Evolutionary conservation across 805 yeast genomes (phyloP).

Genomic region (Candida tibetensis): DNA sequence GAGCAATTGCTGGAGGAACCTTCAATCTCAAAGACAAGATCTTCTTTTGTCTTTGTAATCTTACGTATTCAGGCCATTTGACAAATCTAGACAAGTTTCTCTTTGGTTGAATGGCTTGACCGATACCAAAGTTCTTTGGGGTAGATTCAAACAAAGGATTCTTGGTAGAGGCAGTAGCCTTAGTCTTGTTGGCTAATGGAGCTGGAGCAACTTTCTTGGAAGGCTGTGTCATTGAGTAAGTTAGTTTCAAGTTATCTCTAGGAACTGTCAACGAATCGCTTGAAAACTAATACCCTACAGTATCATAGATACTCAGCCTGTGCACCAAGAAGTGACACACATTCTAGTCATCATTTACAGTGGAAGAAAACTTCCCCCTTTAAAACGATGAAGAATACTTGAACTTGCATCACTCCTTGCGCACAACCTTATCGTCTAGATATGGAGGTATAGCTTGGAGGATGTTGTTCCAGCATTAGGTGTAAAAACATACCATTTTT

Average conservation of each 20-base stretch:
- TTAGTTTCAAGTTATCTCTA: slow-evolving; percentile 17
- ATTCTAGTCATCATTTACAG: too few relatives aligned
- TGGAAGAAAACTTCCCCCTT: not conserved
- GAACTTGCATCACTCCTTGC: slow-evolving; percentile 16
- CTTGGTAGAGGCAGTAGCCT: slow-evolving; percentile 24
- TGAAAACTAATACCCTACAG: slow-evolving; percentile 21
- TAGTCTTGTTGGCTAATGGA: slow-evolving; percentile 41
- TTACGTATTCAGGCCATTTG: slow-evolving; percentile 98
- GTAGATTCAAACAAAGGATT: slow-evolving; percentile 53
- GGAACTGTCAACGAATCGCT: slow-evolving; percentile 14
- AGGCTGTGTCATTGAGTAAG: slow-evolving; percentile 18
- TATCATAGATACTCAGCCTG: slow-evolving; percentile 25
- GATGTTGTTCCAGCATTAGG: slow-evolving; percentile 18
- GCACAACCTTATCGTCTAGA: slow-evolving; percentile 11
- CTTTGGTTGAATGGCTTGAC: slow-evolving; percentile 94
- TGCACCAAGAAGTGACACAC: slow-evolving; percentile 22
- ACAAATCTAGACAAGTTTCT: slow-evolving; percentile 95
- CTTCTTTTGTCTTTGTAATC: slow-evolving; percentile 99
- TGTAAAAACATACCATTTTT: slow-evolving; percentile 15
- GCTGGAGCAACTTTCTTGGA: slow-evolving; percentile 47
- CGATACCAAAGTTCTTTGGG: slow-evolving; percentile 94
- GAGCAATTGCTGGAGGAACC: slow-evolving; percentile 98
- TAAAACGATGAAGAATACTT: not conserved
- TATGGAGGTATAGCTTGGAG: slow-evolving; percentile 13
- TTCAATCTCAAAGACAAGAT: slow-evolving; percentile 91